These are phyloP conservation scores for Spencermartinsiella ligniputridi DNA, from an alignment of 1,139 yeast species.

Conservation along the genomic window DNA sequence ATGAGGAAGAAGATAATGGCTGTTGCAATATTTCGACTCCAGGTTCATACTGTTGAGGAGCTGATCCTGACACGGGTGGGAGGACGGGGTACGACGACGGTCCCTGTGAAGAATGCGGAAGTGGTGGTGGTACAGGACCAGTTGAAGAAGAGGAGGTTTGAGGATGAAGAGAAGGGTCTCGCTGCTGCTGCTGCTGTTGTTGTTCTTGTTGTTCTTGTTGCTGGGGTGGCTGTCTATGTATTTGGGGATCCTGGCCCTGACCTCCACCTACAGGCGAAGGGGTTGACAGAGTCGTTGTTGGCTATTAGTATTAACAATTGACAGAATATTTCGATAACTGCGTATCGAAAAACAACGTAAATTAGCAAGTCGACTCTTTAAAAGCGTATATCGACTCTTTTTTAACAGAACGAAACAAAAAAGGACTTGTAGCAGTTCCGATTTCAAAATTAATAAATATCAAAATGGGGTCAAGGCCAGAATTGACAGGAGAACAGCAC, in stretches of 20 bases:
- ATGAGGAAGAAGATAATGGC: neutral
- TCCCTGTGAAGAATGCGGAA: neutral
- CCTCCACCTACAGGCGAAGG: constrained; percentile 3
- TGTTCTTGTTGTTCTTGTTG: neutral
- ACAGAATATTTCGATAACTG: neutral
- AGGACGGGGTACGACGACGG: neutral
- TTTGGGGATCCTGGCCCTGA: neutral
- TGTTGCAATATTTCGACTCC: neutral
- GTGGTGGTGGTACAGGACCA: neutral
- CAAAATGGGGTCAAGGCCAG: neutral
- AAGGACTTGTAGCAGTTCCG: too few relatives aligned
- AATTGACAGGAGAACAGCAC: neutral
- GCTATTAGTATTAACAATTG: neutral
- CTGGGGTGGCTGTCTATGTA: neutral
- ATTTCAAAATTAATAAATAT: too few relatives aligned
- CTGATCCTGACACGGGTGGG: neutral
- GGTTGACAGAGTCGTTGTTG: neutral
- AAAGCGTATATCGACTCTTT: neutral
- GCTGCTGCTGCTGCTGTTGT: neutral
- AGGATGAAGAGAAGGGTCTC: neutral
- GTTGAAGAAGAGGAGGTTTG: neutral
- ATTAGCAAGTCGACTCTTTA: too few relatives aligned
- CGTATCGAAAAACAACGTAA: neutral
- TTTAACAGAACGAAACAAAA: neutral
- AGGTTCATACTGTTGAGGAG: constrained; percentile 1